Evolutionary conservation across 192 early-diverging fungal species (phyloP).

Genomic region (Diversispora epigaea): DNA sequence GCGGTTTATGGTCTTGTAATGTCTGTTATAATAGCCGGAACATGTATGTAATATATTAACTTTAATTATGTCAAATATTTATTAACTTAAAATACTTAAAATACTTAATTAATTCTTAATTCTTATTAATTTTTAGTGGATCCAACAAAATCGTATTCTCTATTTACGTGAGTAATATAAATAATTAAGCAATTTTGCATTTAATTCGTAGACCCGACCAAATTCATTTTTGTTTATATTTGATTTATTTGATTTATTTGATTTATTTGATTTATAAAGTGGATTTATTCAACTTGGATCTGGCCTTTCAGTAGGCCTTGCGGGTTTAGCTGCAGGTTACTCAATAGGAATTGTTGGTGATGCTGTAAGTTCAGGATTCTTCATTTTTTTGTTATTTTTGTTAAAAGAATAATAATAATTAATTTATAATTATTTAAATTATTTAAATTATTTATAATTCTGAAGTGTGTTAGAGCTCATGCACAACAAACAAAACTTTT

Average conservation of each 20-base stretch:
- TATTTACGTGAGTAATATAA: constrained; percentile 28
- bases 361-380: constrained; percentile 51
- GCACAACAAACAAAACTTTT: constrained; percentile 89
- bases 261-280: constrained; percentile 51
- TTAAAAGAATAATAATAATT: neutral
- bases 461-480: constrained; percentile 76
- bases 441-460: neutral
- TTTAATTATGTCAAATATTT: constrained; percentile 43
- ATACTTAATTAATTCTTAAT: constrained; percentile 5
- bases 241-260: no score
- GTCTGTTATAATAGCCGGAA: constrained; percentile 83
- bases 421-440: neutral
- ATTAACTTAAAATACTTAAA: neutral
- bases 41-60: constrained; percentile 55
- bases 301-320: constrained; percentile 87
- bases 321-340: constrained; percentile 92
- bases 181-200: neutral
- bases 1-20: constrained; percentile 98
- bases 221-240: neutral
- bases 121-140: constrained; percentile 30
- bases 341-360: constrained; percentile 97
- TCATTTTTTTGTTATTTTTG: neutral
- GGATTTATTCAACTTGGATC: constrained; percentile 93
- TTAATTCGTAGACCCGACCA: neutral
- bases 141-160: constrained; percentile 26